These are phyloP conservation scores for Coniochaeta sp. DNA, from an alignment of 2,329 filamentous ascomycete species.

Conservation along the genomic window DNA sequence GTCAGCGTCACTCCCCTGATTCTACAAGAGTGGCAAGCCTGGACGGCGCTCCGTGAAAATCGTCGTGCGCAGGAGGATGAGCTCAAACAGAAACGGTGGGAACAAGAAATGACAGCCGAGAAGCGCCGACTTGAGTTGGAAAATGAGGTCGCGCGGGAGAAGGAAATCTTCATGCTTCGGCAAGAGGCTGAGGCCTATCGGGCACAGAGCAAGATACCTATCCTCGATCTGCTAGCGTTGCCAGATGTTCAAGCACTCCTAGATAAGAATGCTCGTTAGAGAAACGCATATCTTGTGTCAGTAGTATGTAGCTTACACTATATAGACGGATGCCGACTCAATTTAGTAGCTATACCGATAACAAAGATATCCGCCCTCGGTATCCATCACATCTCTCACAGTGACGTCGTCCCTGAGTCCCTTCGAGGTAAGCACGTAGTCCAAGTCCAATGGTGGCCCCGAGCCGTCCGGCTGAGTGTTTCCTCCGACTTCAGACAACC, in stretches of 20 bases:
- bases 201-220: not conserved
- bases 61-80: not conserved
- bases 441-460: conserved; percentile 5
- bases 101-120: not conserved
- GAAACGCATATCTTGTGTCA: too few relatives aligned
- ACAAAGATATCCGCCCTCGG: conserved; percentile 9
- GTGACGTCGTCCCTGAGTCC: conserved; percentile 5
- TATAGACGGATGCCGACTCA: too few relatives aligned
- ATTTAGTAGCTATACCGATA: conserved; percentile 11
- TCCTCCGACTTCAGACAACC: not conserved
- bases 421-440: conserved; percentile 9
- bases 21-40: not conserved
- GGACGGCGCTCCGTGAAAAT: not conserved
- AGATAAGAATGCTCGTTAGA: not conserved
- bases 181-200: not conserved
- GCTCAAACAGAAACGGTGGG: not conserved
- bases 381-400: conserved; percentile 11
- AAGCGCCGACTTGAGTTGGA: not conserved
- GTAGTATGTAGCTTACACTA: too few relatives aligned
- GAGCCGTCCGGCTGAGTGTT: conserved; percentile 5
- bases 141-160: not conserved
- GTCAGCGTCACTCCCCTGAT: not conserved
- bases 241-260: not conserved
- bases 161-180: not conserved
- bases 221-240: not conserved